Evolutionary conservation across 1,139 yeast genomes (phyloP).

Genomic region (Kazachstania sp.): DNA sequence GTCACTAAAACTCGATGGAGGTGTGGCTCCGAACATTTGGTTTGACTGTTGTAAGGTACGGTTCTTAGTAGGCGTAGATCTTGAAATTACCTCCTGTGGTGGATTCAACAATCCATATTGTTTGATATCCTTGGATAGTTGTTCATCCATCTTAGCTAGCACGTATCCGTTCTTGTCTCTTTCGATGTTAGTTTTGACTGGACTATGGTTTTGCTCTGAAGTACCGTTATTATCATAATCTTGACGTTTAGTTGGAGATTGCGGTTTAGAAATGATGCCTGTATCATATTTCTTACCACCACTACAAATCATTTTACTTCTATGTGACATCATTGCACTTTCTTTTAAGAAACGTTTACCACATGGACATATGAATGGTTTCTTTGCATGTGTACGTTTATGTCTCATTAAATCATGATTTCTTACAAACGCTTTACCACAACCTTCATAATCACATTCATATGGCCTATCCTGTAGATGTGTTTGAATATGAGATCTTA

Average conservation of each 20-base stretch:
- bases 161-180: constrained; percentile 19
- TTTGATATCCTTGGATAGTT: not conserved
- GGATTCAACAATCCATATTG: constrained; percentile 1
- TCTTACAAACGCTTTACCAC: constrained; percentile 64
- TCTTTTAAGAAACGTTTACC: constrained; percentile 86
- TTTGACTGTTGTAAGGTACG: not conserved
- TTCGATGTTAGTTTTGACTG: constrained; percentile 22
- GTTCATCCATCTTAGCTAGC: constrained; percentile 21
- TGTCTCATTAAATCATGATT: constrained; percentile 94
- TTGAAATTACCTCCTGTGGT: not conserved
- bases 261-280: constrained; percentile 26
- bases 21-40: constrained; percentile 5
- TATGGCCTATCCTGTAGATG: constrained; percentile 92
- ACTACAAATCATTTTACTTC: constrained; percentile 65
- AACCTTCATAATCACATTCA: constrained; percentile 51
- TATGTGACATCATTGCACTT: constrained; percentile 81
- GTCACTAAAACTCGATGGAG: constrained; percentile 10
- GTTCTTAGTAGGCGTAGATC: not conserved
- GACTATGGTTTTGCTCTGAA: constrained; percentile 9
- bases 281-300: constrained; percentile 50
- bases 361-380: constrained; percentile 73
- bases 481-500: constrained; percentile 95
- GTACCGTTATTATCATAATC: constrained; percentile 13
- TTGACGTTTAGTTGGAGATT: constrained; percentile 21
- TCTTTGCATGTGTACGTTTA: constrained; percentile 75